Evolutionary conservation across 306 rosid species (phyloP).

Genomic region (Trifolium dubium): DNA sequence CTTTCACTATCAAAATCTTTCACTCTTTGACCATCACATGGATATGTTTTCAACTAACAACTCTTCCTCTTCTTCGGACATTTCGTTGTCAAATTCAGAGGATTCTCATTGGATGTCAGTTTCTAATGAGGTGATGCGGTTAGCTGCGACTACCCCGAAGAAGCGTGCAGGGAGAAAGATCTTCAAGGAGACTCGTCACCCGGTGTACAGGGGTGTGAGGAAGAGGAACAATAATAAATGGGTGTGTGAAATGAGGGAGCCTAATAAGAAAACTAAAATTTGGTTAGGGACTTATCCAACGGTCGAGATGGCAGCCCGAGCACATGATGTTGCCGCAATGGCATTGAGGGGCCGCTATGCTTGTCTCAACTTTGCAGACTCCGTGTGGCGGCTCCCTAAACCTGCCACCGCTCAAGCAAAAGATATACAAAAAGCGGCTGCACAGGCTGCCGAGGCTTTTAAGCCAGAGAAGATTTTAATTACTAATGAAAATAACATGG

Average conservation of each 20-base stretch:
- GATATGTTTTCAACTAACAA: slow-evolving; percentile 44
- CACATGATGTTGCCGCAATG: not conserved
- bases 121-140: slow-evolving; percentile 56
- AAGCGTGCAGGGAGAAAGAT: slow-evolving; percentile 88
- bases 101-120: not conserved
- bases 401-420: not conserved
- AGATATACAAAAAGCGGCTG: not conserved
- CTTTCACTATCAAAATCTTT: not conserved
- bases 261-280: not conserved
- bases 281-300: not conserved
- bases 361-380: not conserved
- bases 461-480: not conserved
- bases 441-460: not conserved
- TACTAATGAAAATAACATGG: not conserved
- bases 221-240: not conserved
- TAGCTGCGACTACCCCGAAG: slow-evolving; percentile 72
- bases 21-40: not conserved
- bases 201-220: slow-evolving; percentile 75
- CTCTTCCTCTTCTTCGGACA: not conserved
- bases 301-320: not conserved
- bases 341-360: slow-evolving; percentile 7
- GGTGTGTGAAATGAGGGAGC: not conserved
- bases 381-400: not conserved
- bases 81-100: not conserved
- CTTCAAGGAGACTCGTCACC: slow-evolving; percentile 88